These are phyloP conservation scores for Eragrostis tef DNA, from an alignment of 202 grass and related monocot genomes.

Conservation along the genomic window DNA sequence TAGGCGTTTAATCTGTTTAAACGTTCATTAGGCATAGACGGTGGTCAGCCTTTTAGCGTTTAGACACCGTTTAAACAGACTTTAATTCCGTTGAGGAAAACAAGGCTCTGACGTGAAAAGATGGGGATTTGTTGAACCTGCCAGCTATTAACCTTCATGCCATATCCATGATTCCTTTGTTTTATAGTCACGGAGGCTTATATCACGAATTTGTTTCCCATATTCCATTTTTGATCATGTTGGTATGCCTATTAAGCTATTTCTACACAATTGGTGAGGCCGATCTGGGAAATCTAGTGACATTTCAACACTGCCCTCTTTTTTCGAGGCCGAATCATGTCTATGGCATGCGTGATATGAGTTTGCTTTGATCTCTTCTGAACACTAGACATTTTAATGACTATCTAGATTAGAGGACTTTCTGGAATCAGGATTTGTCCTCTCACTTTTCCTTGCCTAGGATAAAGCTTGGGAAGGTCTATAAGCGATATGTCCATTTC, in stretches of 20 bases:
- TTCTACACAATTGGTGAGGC: not conserved
- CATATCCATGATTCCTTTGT: not conserved
- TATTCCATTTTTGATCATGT: not conserved
- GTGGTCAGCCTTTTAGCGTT: too few relatives aligned
- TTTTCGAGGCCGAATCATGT: not conserved
- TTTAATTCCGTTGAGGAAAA: too few relatives aligned
- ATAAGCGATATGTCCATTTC: not conserved
- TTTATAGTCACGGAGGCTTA: not conserved
- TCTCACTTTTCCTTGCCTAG: not conserved
- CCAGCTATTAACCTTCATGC: not conserved
- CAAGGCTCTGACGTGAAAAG: not conserved
- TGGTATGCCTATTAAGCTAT: conserved; percentile 1
- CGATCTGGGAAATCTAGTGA: not conserved
- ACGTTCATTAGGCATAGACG: too few relatives aligned
- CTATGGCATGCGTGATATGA: not conserved
- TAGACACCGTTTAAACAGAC: too few relatives aligned
- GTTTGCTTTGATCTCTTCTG: not conserved
- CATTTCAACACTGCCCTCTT: not conserved
- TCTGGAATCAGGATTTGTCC: not conserved
- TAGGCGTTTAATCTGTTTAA: too few relatives aligned
- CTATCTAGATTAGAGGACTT: not conserved
- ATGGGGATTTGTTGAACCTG: not conserved
- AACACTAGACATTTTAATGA: not conserved
- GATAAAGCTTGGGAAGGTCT: not conserved
- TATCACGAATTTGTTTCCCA: not conserved